phyloP scores from a whole-genome alignment of 306 rosid species.

The Cotoneaster glaucophyllus region DNA sequence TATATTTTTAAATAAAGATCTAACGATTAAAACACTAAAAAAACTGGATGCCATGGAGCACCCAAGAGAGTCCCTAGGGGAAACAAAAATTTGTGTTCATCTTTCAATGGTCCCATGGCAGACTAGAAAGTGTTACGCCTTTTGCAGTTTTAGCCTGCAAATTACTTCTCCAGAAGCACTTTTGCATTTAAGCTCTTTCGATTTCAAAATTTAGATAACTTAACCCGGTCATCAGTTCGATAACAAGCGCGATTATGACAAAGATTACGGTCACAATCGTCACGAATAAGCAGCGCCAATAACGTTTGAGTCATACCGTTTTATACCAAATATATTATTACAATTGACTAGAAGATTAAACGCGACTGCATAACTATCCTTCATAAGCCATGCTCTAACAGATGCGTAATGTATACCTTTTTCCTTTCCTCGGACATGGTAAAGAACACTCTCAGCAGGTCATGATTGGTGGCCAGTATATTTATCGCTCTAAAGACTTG shows the following conservation, averaged over 20 bases:
- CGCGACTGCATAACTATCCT: not conserved
- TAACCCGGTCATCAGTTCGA: too few species aligned
- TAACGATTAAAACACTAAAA: too few species aligned
- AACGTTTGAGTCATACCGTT: not conserved
- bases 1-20: too few species aligned
- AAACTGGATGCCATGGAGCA: too few species aligned
- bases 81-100: too few species aligned
- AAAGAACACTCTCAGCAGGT: slow-evolving; percentile 13
- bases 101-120: too few species aligned
- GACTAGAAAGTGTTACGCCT: too few species aligned
- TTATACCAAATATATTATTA: not conserved
- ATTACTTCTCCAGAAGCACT: not conserved
- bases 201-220: not conserved
- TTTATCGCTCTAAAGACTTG: slow-evolving; percentile 16
- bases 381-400: not conserved
- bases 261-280: not conserved
- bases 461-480: slow-evolving; percentile 11
- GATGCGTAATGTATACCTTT: not conserved
- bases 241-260: not conserved
- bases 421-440: not conserved
- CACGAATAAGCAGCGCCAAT: not conserved
- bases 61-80: too few species aligned
- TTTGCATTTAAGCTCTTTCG: not conserved
- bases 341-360: not conserved
- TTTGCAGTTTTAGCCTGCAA: too few species aligned